Conservation (phyloP, 2,329 filamentous ascomycete species). For the Botryotinia narcissicola region DNA sequence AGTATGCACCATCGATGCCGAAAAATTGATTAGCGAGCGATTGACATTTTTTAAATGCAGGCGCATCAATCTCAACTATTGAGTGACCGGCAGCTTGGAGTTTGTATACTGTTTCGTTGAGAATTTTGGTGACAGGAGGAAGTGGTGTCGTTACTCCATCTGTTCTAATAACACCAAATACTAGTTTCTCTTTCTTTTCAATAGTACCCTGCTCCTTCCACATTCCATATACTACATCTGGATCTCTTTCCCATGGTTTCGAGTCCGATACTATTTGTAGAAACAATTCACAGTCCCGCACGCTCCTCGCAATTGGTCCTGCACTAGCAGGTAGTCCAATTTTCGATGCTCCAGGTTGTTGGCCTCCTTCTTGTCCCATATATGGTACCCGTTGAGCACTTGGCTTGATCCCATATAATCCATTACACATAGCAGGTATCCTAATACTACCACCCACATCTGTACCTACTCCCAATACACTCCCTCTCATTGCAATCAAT, state of each 20-base stretch:
- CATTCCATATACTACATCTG: conserved; percentile 43
- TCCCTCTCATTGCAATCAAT: conserved; percentile 56
- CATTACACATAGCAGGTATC: conserved; percentile 49
- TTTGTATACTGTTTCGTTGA: conserved; percentile 45
- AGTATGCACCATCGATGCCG: background rate
- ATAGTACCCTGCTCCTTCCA: conserved; percentile 40
- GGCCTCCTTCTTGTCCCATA: conserved; percentile 45
- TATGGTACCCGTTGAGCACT: conserved; percentile 43
- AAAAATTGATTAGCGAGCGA: conserved; percentile 43
- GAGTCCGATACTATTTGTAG: conserved; percentile 52
- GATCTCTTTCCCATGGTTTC: conserved; percentile 50
- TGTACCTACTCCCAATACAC: conserved; percentile 56
- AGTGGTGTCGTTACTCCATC: conserved; percentile 52
- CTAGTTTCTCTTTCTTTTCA: conserved; percentile 28
- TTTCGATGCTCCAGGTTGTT: conserved; percentile 53
- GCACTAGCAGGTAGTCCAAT: conserved; percentile 47
- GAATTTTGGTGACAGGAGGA: conserved; percentile 47
- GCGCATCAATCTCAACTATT: conserved; percentile 56
- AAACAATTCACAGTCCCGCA: conserved; percentile 27
- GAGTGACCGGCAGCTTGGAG: conserved; percentile 49
- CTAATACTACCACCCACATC: conserved; percentile 54
- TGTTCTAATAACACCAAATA: conserved; percentile 49
- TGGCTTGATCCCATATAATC: conserved; percentile 52
- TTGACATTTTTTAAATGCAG: conserved; percentile 54
- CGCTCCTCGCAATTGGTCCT: conserved; percentile 46